These are phyloP conservation scores for Brachypodium distachyon DNA, from an alignment of 202 grass and related monocot genomes.

Conservation along the genomic window DNA sequence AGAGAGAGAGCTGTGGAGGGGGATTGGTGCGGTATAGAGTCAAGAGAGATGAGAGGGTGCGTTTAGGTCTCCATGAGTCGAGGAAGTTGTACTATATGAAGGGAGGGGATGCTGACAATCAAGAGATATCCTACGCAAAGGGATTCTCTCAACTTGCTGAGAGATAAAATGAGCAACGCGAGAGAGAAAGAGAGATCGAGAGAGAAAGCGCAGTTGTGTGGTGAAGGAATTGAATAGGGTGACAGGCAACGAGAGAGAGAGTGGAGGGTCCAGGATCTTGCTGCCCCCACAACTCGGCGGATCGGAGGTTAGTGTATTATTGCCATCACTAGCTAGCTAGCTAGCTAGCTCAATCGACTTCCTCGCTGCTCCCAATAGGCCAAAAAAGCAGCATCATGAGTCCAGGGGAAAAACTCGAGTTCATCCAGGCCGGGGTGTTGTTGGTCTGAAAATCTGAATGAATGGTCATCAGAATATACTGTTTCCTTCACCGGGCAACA, in stretches of 20 bases:
- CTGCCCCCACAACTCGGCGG: conserved; percentile 27
- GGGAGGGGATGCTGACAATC: conserved; percentile 34
- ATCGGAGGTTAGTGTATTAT: conserved; percentile 8
- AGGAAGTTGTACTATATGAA: conserved; percentile 27
- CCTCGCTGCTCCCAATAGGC: neutral
- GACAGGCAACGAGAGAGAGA: no score
- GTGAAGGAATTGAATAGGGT: no score
- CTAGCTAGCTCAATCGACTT: neutral
- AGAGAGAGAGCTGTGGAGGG: neutral
- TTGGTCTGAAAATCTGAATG: neutral
- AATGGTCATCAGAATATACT: neutral
- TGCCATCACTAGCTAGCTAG: neutral
- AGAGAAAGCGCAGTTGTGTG: conserved; percentile 10
- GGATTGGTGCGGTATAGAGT: neutral
- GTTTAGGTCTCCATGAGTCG: conserved; percentile 6
- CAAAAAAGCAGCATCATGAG: neutral
- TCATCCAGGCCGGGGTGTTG: neutral
- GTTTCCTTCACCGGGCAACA: no score
- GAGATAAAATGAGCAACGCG: neutral
- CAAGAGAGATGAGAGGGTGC: neutral
- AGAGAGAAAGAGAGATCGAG: conserved; percentile 7
- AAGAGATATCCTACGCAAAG: conserved; percentile 34
- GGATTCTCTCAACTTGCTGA: conserved; percentile 37
- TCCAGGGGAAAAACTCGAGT: neutral
- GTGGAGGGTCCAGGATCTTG: conserved; percentile 25